These are phyloP conservation scores for Viridothelium virens DNA, from an alignment of 495 filamentous ascomycete genomes.

Conservation along the genomic window DNA sequence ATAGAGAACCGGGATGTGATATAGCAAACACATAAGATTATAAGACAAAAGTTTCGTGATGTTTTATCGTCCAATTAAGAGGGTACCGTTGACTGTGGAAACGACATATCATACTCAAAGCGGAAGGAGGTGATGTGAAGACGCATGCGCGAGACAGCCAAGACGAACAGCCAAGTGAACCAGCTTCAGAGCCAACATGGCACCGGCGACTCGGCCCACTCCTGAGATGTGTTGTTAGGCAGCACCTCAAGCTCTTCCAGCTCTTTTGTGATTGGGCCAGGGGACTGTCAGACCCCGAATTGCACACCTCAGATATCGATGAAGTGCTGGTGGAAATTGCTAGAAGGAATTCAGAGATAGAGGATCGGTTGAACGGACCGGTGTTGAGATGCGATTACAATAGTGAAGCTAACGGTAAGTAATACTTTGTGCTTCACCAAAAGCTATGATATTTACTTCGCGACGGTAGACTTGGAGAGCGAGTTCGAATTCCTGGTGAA, in stretches of 20 bases:
- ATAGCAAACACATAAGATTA: neutral
- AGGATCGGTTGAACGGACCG: neutral
- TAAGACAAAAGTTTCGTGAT: neutral
- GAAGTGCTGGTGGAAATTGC: neutral
- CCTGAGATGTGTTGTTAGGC: neutral
- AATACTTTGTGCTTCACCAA: neutral
- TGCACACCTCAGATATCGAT: neutral
- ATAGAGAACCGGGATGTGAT: neutral
- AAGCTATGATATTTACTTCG: neutral
- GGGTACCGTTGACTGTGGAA: neutral
- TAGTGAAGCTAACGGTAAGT: neutral
- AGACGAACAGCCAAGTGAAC: neutral
- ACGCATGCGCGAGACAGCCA: neutral
- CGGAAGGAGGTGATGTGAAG: neutral
- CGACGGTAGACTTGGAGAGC: neutral
- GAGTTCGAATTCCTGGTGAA: neutral
- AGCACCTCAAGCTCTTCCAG: neutral
- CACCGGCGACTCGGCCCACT: neutral
- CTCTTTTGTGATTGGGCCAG: neutral
- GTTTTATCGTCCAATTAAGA: neutral
- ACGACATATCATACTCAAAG: neutral
- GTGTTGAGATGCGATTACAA: neutral
- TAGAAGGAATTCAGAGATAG: neutral
- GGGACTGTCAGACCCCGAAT: neutral
- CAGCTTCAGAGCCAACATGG: neutral